Conservation (phyloP, 2,329 filamentous ascomycete genomes). For the Fusarium dimerum region DNA sequence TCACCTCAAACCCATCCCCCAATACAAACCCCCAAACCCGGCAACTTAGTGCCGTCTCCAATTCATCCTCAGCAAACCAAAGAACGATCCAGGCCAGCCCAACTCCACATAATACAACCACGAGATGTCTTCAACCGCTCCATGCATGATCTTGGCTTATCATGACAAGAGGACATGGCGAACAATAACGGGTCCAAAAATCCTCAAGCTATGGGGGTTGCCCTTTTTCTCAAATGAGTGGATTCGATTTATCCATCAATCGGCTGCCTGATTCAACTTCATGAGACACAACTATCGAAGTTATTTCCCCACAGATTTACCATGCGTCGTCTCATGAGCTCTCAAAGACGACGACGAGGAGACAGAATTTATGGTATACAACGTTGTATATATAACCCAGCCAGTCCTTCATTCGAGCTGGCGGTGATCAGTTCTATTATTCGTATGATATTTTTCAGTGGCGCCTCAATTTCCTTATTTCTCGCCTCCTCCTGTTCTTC, state of each 20-base stretch:
- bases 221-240: constrained; percentile 6
- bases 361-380: constrained; percentile 21
- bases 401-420: constrained; percentile 1
- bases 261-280: constrained; percentile 9
- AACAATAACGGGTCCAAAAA: neutral
- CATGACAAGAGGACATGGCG: constrained; percentile 16
- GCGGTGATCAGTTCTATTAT: constrained; percentile 14
- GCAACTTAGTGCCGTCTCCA: constrained; percentile 9
- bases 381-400: constrained; percentile 12
- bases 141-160: constrained; percentile 6
- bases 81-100: neutral
- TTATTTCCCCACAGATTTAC: constrained; percentile 23
- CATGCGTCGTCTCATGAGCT: constrained; percentile 21
- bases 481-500: neutral
- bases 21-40: constrained; percentile 19
- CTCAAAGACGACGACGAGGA: neutral
- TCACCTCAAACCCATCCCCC: constrained; percentile 3
- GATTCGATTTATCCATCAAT: constrained; percentile 27
- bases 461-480: neutral
- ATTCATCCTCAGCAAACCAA: constrained; percentile 1
- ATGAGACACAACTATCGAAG: constrained; percentile 19
- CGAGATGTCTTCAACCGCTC: constrained; percentile 12
- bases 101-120: constrained; percentile 1
- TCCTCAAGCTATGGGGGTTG: constrained; percentile 12
- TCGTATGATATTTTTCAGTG: neutral